These are phyloP conservation scores for Venturia carpophila DNA, from an alignment of 2,329 filamentous ascomycete species.

Conservation along the genomic window DNA sequence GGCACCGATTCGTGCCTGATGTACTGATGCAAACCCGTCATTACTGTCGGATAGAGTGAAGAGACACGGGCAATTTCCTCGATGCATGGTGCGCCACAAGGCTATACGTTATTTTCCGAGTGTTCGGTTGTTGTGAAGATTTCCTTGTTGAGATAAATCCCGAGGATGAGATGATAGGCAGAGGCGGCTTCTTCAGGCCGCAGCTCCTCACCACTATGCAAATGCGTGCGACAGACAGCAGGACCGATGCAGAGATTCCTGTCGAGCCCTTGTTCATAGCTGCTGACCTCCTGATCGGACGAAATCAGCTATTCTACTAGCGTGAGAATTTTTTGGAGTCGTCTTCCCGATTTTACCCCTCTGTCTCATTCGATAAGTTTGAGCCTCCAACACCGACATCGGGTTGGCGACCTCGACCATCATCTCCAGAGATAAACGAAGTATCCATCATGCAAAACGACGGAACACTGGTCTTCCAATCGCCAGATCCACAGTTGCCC, in stretches of 20 bases:
- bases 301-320: background rate
- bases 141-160: background rate
- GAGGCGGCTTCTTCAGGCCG: background rate
- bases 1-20: background rate
- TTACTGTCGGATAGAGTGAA: background rate
- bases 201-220: background rate
- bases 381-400: background rate
- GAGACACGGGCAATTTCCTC: background rate
- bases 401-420: background rate
- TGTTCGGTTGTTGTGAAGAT: background rate
- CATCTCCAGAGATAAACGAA: background rate
- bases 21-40: background rate
- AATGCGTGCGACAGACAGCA: background rate
- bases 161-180: background rate
- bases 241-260: background rate
- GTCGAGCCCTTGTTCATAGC: background rate
- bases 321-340: background rate
- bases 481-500: conserved; percentile 11
- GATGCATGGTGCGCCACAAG: background rate
- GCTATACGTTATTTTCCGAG: background rate
- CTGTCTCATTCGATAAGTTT: background rate
- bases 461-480: conserved; percentile 7
- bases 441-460: background rate
- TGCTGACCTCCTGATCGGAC: background rate
- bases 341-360: background rate